Evolutionary conservation across 768 basidiomycete genomes (phyloP).

Genomic region (Boletus rubescentipes): DNA sequence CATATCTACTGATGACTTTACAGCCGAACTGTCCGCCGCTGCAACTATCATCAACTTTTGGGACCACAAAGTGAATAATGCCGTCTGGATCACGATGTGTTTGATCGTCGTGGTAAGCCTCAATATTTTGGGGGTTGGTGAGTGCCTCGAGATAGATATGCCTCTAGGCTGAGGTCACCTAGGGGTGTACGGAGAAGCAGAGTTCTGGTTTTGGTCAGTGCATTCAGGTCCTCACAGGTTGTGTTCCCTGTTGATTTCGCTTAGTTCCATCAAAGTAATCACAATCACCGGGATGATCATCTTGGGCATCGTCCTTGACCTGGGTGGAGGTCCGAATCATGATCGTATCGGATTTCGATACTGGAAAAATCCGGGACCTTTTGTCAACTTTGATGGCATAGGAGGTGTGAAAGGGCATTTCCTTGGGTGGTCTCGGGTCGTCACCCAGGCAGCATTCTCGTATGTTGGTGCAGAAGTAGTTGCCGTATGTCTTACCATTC

Average conservation of each 20-base stretch:
- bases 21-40: slow-evolving; percentile 46
- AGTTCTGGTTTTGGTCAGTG: slow-evolving; percentile 43
- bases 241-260: not conserved
- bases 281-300: slow-evolving; percentile 43
- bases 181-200: slow-evolving; percentile 42
- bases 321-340: slow-evolving; percentile 53
- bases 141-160: not conserved
- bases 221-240: not conserved
- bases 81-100: slow-evolving; percentile 51
- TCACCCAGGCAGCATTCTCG: slow-evolving; percentile 56
- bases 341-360: slow-evolving; percentile 48
- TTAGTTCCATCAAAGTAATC: slow-evolving; percentile 50
- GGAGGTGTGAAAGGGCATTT: slow-evolving; percentile 47
- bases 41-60: slow-evolving; percentile 50
- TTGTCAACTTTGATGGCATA: slow-evolving; percentile 42
- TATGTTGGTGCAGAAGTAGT: slow-evolving; percentile 54
- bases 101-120: slow-evolving; percentile 45
- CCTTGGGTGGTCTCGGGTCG: slow-evolving; percentile 47
- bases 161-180: not conserved
- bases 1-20: not conserved
- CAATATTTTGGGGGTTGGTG: slow-evolving; percentile 38
- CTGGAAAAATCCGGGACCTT: slow-evolving; percentile 53
- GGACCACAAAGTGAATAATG: slow-evolving; percentile 38
- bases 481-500: slow-evolving; percentile 25
- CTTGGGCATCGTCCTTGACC: slow-evolving; percentile 43